Evolutionary conservation across 2,329 filamentous ascomycete species (phyloP).

Genomic region (Botryotinia calthae): DNA sequence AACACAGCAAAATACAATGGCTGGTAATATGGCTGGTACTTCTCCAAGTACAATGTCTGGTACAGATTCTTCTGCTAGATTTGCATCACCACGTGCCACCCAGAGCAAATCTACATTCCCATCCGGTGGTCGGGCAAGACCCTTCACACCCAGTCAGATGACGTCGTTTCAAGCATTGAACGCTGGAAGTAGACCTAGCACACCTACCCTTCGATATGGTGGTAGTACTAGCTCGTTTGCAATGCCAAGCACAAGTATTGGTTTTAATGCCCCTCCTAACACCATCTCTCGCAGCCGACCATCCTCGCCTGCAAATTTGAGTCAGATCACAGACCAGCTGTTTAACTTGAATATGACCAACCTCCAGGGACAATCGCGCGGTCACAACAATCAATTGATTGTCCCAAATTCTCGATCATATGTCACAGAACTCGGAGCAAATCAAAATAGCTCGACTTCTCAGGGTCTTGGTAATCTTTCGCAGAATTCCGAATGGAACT

Average conservation of each 20-base stretch:
- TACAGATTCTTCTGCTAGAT: not conserved
- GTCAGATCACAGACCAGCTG: slow-evolving; percentile 4
- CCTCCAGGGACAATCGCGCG: not conserved
- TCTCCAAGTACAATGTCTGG: not conserved
- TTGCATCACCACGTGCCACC: slow-evolving; percentile 6
- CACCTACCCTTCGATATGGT: slow-evolving; percentile 15
- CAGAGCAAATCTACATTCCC: slow-evolving; percentile 15
- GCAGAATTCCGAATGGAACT: slow-evolving; percentile 8
- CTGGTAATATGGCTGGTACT: not conserved
- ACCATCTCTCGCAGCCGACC: slow-evolving; percentile 17
- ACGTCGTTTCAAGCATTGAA: slow-evolving; percentile 15
- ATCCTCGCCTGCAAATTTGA: slow-evolving; percentile 14
- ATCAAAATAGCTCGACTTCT: not conserved
- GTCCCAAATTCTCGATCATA: not conserved
- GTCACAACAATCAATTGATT: slow-evolving; percentile 15
- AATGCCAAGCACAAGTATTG: slow-evolving; percentile 3
- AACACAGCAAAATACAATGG: not conserved
- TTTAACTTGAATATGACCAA: not conserved
- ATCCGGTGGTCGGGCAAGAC: slow-evolving; percentile 11
- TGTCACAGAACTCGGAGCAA: not conserved
- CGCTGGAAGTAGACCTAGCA: slow-evolving; percentile 2
- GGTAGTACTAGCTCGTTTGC: slow-evolving; percentile 1
- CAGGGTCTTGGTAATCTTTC: not conserved
- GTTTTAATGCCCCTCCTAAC: slow-evolving; percentile 10
- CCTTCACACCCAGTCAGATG: slow-evolving; percentile 13